Base-by-base conservation (phyloP, 1,139 yeast species). In the Oligophagozyma castellii region DNA sequence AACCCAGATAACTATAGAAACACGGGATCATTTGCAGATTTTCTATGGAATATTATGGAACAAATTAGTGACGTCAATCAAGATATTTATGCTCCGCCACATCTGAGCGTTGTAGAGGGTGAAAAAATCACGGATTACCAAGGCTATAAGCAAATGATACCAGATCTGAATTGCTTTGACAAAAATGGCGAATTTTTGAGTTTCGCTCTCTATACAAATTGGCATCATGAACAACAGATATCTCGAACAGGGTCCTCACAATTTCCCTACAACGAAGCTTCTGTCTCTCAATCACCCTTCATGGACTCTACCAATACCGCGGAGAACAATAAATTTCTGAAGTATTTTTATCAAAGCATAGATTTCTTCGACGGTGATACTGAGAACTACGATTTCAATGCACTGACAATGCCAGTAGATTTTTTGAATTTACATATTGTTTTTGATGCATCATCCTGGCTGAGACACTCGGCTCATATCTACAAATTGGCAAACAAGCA, bases 371-470 rank as follows among this genome's bases (percentile, higher is more conserved):
- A n/a, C n/a, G n/a, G n/a, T n/a, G 27, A 25, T n/a, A 19, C 22
- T 25, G 27, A 25, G 10, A n/a, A n/a, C n/a, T n/a, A n/a, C n/a
- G n/a, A n/a, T n/a, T n/a, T n/a, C n/a, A n/a, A n/a, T n/a, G n/a
- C n/a, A n/a, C n/a, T n/a, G n/a, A n/a, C n/a, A n/a, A n/a, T n/a
- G n/a, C 29, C 27, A 61, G 67, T 5, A 51, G 61, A 36, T 29
- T 19, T 28, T 21, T 26, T 33, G 6, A 55, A 70, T 23, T 73
- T 84, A 0, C 66, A 65, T 41, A 64, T 77, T 32, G 70, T 83
- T 1, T 59, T 77, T 32, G 92, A 78, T 54, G 78, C 92, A 5
- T 77, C 79, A 38, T 72, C 78, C 35, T 78, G 89, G 89, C 58
- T 78, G 38, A 75, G 78, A 42, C 86, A 77, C 47, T 77, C 84